A percentile compares a stretch with the other conserved stretches of the same genome.
phyloP scores from a whole-genome alignment of 2,329 filamentous ascomycete species.

The Phoma sp. region DNA sequence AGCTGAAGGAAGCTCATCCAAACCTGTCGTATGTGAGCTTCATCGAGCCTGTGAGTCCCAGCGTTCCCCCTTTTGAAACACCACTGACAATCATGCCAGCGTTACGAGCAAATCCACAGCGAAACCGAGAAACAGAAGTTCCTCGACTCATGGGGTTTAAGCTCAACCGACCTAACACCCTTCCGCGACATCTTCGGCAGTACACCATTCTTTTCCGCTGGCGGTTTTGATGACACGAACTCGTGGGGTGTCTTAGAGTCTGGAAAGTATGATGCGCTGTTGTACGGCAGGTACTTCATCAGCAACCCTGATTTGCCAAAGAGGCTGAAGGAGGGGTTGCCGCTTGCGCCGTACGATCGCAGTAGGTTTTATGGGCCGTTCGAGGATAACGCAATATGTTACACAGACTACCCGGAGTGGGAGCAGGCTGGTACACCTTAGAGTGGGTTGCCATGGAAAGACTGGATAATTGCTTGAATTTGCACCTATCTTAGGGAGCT shows the following conservation, averaged over 20 bases:
- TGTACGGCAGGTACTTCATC: slow-evolving; percentile 55
- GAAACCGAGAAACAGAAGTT: slow-evolving; percentile 59
- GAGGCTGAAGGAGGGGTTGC: slow-evolving; percentile 47
- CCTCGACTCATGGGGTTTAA: slow-evolving; percentile 57
- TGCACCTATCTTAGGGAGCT: no score
- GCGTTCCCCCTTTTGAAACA: slow-evolving; percentile 14
- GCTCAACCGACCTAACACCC: slow-evolving; percentile 53
- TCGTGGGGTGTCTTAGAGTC: slow-evolving; percentile 58
- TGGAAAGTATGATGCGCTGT: slow-evolving; percentile 43
- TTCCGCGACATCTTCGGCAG: slow-evolving; percentile 61
- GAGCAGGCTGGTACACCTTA: slow-evolving; percentile 8
- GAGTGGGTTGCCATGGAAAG: background rate
- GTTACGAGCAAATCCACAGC: slow-evolving; percentile 62
- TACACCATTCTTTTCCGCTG: slow-evolving; percentile 63
- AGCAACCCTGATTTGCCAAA: slow-evolving; percentile 56
- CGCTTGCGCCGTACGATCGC: slow-evolving; percentile 51
- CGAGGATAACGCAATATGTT: slow-evolving; percentile 23
- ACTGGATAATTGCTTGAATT: background rate
- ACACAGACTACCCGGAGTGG: slow-evolving; percentile 28
- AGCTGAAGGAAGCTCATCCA: slow-evolving; percentile 56
- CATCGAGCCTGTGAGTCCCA: slow-evolving; percentile 55
- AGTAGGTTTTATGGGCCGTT: slow-evolving; percentile 32
- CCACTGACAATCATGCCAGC: slow-evolving; percentile 38
- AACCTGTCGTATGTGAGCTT: slow-evolving; percentile 63
- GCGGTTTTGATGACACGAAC: slow-evolving; percentile 61